A percentile compares a stretch with the other conserved stretches of the same genome.
Evolutionary conservation across 352 stramenopile species (phyloP).

Genomic region (Phytophthora hibernalis): DNA sequence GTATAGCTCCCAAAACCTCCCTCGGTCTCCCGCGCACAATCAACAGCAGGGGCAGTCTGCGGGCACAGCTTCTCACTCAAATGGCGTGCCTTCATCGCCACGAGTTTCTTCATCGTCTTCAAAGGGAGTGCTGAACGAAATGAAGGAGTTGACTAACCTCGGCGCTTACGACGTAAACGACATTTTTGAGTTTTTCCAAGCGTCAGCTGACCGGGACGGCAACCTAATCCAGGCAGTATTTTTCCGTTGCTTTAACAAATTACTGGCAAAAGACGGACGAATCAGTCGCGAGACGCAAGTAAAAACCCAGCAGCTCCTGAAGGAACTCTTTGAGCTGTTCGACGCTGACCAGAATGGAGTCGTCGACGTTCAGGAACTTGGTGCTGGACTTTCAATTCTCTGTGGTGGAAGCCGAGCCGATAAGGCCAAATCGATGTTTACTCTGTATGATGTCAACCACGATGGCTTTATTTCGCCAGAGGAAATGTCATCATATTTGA

Average conservation of each 20-base stretch:
- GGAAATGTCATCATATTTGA: slow-evolving; percentile 88
- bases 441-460: slow-evolving; percentile 84
- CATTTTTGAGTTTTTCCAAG: slow-evolving; percentile 88
- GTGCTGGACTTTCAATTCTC: slow-evolving; percentile 86
- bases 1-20: slow-evolving; percentile 57
- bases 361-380: slow-evolving; percentile 89
- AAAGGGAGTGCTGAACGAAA: slow-evolving; percentile 65
- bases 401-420: slow-evolving; percentile 79
- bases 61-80: neutral
- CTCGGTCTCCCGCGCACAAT: slow-evolving; percentile 20
- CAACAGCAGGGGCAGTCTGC: slow-evolving; percentile 11
- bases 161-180: slow-evolving; percentile 86
- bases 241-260: slow-evolving; percentile 87
- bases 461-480: slow-evolving; percentile 82
- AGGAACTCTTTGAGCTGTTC: slow-evolving; percentile 85
- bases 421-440: slow-evolving; percentile 83
- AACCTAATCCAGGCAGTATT: slow-evolving; percentile 74
- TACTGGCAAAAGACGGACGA: slow-evolving; percentile 59
- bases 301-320: slow-evolving; percentile 59
- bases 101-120: slow-evolving; percentile 37
- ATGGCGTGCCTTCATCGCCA: slow-evolving; percentile 14
- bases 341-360: slow-evolving; percentile 79
- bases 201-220: slow-evolving; percentile 66
- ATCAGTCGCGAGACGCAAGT: slow-evolving; percentile 48
- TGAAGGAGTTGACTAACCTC: slow-evolving; percentile 84